phyloP scores from a whole-genome alignment of 192 early-diverging fungal species.

The Coemansia umbellata region DNA sequence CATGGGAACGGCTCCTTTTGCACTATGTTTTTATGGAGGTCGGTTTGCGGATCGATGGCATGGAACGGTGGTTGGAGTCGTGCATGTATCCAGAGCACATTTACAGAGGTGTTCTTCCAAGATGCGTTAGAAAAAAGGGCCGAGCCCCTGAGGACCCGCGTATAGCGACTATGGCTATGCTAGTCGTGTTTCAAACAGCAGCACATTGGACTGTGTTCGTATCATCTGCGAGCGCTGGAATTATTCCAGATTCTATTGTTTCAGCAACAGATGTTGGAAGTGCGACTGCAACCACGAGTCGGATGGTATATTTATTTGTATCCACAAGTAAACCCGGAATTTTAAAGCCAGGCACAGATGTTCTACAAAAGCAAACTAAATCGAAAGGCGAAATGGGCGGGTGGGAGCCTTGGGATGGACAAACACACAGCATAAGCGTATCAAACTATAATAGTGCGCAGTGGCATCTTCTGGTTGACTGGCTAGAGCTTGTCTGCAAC shows the following conservation, averaged over 20 bases:
- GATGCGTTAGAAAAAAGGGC: not conserved
- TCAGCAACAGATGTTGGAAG: not conserved
- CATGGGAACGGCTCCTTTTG: conserved; percentile 35
- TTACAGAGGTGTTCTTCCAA: conserved; percentile 1
- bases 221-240: conserved; percentile 16
- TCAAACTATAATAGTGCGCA: conserved; percentile 24
- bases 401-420: conserved; percentile 40
- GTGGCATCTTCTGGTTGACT: conserved; percentile 33
- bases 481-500: conserved; percentile 42
- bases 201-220: conserved; percentile 33
- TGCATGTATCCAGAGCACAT: conserved; percentile 27
- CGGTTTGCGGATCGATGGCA: conserved; percentile 22
- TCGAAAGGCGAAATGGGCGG: not conserved
- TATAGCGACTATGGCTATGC: conserved; percentile 11
- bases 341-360: not conserved
- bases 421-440: conserved; percentile 21
- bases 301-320: conserved; percentile 17
- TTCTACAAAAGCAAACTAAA: not conserved
- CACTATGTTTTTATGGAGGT: conserved; percentile 37
- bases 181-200: conserved; percentile 41
- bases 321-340: no score
- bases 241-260: conserved; percentile 19
- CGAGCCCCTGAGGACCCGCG: not conserved
- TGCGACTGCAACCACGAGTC: not conserved
- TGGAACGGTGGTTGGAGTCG: conserved; percentile 28